phyloP scores from a whole-genome alignment of 495 filamentous ascomycete genomes.

The Hyphodiscus hymeniophilus region DNA sequence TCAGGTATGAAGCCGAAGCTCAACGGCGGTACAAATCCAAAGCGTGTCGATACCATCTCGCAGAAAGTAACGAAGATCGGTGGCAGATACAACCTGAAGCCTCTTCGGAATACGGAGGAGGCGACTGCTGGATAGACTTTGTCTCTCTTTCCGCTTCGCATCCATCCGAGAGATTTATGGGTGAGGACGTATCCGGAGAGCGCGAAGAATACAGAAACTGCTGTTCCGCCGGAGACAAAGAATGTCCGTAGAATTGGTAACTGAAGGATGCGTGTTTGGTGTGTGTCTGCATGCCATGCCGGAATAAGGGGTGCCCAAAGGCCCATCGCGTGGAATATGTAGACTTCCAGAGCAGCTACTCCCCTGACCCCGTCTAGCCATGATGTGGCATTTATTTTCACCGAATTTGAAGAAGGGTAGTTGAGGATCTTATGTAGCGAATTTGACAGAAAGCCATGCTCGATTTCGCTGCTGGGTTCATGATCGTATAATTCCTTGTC shows the following conservation, averaged over 20 bases:
- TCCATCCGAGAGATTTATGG: slow-evolving; percentile 4
- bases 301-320: slow-evolving; percentile 4
- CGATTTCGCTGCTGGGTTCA: neutral
- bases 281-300: slow-evolving; percentile 5
- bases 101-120: slow-evolving; percentile 57
- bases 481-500: neutral
- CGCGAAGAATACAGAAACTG: slow-evolving; percentile 6
- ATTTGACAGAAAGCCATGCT: neutral
- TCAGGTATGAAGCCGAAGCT: slow-evolving; percentile 1
- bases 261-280: slow-evolving; percentile 6
- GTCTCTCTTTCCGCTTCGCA: slow-evolving; percentile 1
- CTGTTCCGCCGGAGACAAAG: slow-evolving; percentile 23
- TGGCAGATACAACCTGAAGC: slow-evolving; percentile 54
- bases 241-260: slow-evolving; percentile 7
- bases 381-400: slow-evolving; percentile 5
- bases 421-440: slow-evolving; percentile 2
- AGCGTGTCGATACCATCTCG: slow-evolving; percentile 39
- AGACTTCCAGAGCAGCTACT: slow-evolving; percentile 9
- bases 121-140: slow-evolving; percentile 27
- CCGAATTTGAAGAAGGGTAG: slow-evolving; percentile 4
- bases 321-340: slow-evolving; percentile 10
- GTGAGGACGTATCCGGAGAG: slow-evolving; percentile 8
- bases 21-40: neutral
- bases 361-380: slow-evolving; percentile 14
- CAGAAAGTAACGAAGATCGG: slow-evolving; percentile 46